phyloP scores from a whole-genome alignment of 306 rosid species.

The Sechiopsis laciniata region DNA sequence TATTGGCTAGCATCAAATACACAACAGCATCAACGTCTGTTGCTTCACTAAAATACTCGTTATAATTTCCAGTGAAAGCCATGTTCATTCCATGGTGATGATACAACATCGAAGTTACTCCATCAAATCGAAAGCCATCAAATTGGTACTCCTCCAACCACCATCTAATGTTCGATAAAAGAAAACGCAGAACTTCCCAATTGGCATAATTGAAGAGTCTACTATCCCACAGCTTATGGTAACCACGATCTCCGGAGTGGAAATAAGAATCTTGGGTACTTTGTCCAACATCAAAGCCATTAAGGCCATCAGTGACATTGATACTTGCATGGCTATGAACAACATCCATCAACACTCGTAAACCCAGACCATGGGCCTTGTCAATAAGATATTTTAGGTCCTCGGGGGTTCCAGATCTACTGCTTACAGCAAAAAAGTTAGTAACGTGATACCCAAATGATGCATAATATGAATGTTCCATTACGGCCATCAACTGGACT shows the following conservation, averaged over 20 bases:
- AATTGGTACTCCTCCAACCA: slow-evolving; percentile 88
- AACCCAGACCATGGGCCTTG: slow-evolving; percentile 85
- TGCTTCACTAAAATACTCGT: slow-evolving; percentile 81
- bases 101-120: slow-evolving; percentile 90
- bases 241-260: slow-evolving; percentile 78
- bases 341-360: slow-evolving; percentile 83
- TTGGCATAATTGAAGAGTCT: slow-evolving; percentile 86
- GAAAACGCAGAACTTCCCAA: slow-evolving; percentile 98
- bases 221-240: slow-evolving; percentile 94
- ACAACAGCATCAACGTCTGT: slow-evolving; percentile 90
- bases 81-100: slow-evolving; percentile 89
- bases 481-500: slow-evolving; percentile 92
- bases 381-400: slow-evolving; percentile 89
- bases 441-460: slow-evolving; percentile 95
- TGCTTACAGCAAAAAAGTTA: slow-evolving; percentile 85
- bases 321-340: slow-evolving; percentile 96
- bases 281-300: slow-evolving; percentile 97
- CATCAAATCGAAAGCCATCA: slow-evolving; percentile 98
- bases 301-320: slow-evolving; percentile 88
- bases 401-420: slow-evolving; percentile 96
- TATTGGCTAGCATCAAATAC: slow-evolving; percentile 86
- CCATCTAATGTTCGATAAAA: slow-evolving; percentile 87
- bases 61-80: slow-evolving; percentile 68
- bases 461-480: slow-evolving; percentile 98
- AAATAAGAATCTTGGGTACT: slow-evolving; percentile 80